A percentile compares a stretch with the other conserved stretches of the same genome.
Evolutionary conservation across 2,329 filamentous ascomycete species (phyloP).

Genomic region (Pseudopyrenochaeta lycopersici): DNA sequence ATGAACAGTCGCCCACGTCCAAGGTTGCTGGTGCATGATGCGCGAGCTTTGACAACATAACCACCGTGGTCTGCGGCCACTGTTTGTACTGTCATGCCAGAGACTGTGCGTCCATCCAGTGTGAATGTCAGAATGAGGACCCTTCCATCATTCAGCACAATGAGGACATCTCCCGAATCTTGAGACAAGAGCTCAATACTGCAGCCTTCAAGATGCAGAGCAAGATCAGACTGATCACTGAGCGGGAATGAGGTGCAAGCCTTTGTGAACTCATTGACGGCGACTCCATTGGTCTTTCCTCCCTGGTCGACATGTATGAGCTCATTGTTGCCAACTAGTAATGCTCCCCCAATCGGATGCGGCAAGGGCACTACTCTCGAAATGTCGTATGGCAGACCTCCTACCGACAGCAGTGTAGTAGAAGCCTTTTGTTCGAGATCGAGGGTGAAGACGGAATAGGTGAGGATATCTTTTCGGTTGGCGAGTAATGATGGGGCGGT

Average conservation of each 20-base stretch:
- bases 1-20: conserved; percentile 78
- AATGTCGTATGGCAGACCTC: conserved; percentile 85
- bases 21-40: conserved; percentile 75
- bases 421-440: conserved; percentile 93
- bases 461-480: conserved; percentile 83
- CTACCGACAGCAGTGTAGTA: conserved; percentile 88
- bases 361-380: conserved; percentile 84
- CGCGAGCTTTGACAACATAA: conserved; percentile 65
- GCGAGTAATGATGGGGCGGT: conserved; percentile 76
- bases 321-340: conserved; percentile 88
- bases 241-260: conserved; percentile 84
- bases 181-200: conserved; percentile 78
- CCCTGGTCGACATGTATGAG: conserved; percentile 95
- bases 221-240: conserved; percentile 83
- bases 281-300: conserved; percentile 90
- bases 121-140: conserved; percentile 81
- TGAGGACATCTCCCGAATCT: conserved; percentile 82
- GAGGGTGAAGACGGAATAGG: conserved; percentile 93
- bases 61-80: conserved; percentile 72
- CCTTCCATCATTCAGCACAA: conserved; percentile 79
- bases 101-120: conserved; percentile 90
- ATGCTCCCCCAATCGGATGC: conserved; percentile 84
- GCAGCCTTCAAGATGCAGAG: conserved; percentile 82
- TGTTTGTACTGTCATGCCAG: conserved; percentile 77
- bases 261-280: conserved; percentile 89